phyloP scores from a whole-genome alignment of 306 rosid species.

The Pterocarpus macrocarpus region DNA sequence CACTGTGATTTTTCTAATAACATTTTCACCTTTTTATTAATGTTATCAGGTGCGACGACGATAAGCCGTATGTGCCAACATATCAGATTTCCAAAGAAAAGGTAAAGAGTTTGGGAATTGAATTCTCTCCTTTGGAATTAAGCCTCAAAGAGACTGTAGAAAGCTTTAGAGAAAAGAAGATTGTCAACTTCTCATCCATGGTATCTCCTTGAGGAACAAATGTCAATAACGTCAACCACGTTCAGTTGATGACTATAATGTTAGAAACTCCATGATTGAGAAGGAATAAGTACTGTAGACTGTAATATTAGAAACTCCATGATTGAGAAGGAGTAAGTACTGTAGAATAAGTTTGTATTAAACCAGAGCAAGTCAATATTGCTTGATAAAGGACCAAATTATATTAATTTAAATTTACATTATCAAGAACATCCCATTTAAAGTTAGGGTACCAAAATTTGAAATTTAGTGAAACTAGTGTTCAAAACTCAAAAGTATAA shows the following conservation, averaged over 20 bases:
- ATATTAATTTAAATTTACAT: too few relatives aligned
- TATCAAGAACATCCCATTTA: too few relatives aligned
- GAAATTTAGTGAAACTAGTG: too few relatives aligned
- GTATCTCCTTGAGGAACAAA: background rate
- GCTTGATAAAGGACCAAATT: background rate
- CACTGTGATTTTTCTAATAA: background rate
- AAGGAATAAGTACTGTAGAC: background rate
- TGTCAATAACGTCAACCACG: background rate
- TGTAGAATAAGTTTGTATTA: background rate
- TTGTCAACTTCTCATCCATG: conserved; percentile 54
- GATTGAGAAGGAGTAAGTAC: background rate
- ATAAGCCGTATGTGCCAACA: conserved; percentile 53
- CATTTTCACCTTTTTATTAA: background rate
- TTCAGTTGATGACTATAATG: background rate
- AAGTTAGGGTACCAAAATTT: too few relatives aligned
- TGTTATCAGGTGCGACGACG: conserved; percentile 59
- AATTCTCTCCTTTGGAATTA: conserved; percentile 56
- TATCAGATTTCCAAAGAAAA: conserved; percentile 66
- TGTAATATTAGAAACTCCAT: background rate
- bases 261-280: background rate
- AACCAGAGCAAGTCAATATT: background rate
- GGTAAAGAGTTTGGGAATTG: conserved; percentile 63
- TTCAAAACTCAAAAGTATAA: background rate
- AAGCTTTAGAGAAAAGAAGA: conserved; percentile 67
- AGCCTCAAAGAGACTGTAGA: conserved; percentile 78